Evolutionary conservation across 2,329 filamentous ascomycete species (phyloP), one percentile per base, ranked within the genome.

Genomic region (Sclerotiophoma versabilis): DNA sequence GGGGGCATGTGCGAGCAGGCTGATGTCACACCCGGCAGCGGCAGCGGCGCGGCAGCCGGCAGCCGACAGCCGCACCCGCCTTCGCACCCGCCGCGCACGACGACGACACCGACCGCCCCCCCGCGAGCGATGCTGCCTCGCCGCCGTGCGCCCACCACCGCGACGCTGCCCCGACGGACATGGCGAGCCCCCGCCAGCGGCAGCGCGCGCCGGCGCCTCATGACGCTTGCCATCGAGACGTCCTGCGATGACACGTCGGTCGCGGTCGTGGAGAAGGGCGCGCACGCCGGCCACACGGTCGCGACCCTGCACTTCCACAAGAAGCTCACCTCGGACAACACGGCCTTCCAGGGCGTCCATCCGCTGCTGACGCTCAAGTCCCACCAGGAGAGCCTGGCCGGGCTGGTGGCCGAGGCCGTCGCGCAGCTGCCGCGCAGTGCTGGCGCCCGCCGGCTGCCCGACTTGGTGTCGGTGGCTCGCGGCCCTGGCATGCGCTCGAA

Each of bases 181-280:
- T 14, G 27, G 2, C 20, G 19, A n/a, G 2, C 23, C 23, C 1
- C n/a, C 5, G 14, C 36, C 7, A 19, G 30, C 9, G 10, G 34
- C 34, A 12, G 41, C 32, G 39, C 48, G 19, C 51, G 50, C 0
- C 73, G 75, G 33, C 44, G 50, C 33, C 60, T 79, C 41, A 68
- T 75, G 54, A 81, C 80, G 5, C 83, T 93, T 42, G 90, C 90
- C 46, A 92, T 95, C 69, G 91, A 95, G 74, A 89, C 89, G 9
- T 92, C 89, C 2, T 95, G 93, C 81, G 93, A 98, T 77, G 93
- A 98, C 78, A 96, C 93, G 1, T 93, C 90, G 53, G 92, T 97
- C 17, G 89, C 93, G 25, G 77, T 98, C 41, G 81, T 97, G 32
- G 85, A 90, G 48, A 88, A 86, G 64, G 66, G 75, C 25, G 34